A percentile compares a stretch with the other conserved stretches of the same genome.
These are phyloP conservation scores for Fusarium mundagurra DNA, from an alignment of 2,329 filamentous ascomycete species.

Conservation along the genomic window DNA sequence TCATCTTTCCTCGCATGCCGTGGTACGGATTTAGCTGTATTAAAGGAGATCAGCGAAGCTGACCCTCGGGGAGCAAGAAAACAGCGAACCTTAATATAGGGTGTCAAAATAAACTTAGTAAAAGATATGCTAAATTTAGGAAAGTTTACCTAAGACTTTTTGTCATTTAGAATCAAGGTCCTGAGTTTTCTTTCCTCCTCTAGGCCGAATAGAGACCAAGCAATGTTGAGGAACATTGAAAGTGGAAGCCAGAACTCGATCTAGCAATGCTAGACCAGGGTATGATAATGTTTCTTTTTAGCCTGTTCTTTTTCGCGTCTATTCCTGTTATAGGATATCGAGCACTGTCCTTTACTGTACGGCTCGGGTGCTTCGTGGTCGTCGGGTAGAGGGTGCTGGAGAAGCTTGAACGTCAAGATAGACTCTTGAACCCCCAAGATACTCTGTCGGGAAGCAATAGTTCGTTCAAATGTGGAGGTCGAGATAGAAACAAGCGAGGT, in stretches of 20 bases:
- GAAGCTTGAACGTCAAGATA: background rate
- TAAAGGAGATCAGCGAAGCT: slow-evolving; percentile 35
- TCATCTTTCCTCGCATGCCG: slow-evolving; percentile 24
- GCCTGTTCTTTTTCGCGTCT: slow-evolving; percentile 9
- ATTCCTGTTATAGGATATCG: background rate
- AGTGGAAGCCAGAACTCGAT: slow-evolving; percentile 17
- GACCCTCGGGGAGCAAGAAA: no score
- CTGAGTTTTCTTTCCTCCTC: no score
- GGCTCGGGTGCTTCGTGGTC: background rate
- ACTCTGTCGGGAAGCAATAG: background rate
- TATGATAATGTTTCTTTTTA: slow-evolving; percentile 23
- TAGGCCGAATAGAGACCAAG: slow-evolving; percentile 2
- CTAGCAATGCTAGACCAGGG: slow-evolving; percentile 11
- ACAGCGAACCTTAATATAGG: no score
- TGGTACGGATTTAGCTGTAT: slow-evolving; percentile 39
- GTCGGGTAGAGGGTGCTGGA: background rate
- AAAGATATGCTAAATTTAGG: no score
- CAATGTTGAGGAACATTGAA: slow-evolving; percentile 17
- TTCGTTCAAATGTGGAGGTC: slow-evolving; percentile 8
- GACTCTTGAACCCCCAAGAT: background rate
- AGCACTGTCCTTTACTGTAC: background rate
- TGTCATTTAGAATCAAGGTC: no score
- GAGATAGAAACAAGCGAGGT: slow-evolving; percentile 10
- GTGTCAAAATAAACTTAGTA: no score
- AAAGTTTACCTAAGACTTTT: no score